Evolutionary conservation across 2,329 filamentous ascomycete species (phyloP), one percentile per base, ranked within the genome.

Genomic region (Fusarium scirpi): DNA sequence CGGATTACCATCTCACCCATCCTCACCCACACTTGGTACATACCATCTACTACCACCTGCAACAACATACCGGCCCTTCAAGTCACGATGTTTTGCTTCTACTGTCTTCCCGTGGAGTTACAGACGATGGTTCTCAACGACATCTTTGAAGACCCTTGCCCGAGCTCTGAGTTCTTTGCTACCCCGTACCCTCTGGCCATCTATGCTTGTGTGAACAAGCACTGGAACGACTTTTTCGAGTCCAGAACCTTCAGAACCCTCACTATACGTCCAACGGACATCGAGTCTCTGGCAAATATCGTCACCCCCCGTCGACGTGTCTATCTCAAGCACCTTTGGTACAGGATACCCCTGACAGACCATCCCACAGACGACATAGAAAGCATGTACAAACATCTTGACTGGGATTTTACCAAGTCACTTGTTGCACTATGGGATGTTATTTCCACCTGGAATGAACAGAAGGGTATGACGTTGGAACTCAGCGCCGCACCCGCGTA

Each of bases 161-260:
- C 38, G 13, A 45, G 6, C 20, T 4, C 30, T 8, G 4, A 6
- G 15, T 9, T 8, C 48, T n/a, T n/a, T 34, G 32, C 32, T 10
- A 3, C 7, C 5, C 13, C 15, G 2, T 25, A 1, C 9, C 20
- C 5, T 8, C n/a, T 57, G 2, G 16, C 54, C 2, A 1, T 1
- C 1, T 61, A 52, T 9, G 52, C 47, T 10, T 12, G 12, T 12
- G 64, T 70, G 15, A 40, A 52, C 20, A 65, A 43, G 13, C 15
- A 34, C 2, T 70, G 64, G 68, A 56, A 55, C 24, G 2, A 18
- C 1, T 52, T 58, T 6, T 65, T 71, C 12, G 64, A 70, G 10
- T 15, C 13, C 5, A 65, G 20, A 12, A 62, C 43, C 5, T 71
- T 71, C 25, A 40, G 16, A 3, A 41, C 22, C 6, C 11, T 69